These are phyloP conservation scores for Talaromyces sp. DNA, from an alignment of 2,329 filamentous ascomycete species.

Conservation along the genomic window DNA sequence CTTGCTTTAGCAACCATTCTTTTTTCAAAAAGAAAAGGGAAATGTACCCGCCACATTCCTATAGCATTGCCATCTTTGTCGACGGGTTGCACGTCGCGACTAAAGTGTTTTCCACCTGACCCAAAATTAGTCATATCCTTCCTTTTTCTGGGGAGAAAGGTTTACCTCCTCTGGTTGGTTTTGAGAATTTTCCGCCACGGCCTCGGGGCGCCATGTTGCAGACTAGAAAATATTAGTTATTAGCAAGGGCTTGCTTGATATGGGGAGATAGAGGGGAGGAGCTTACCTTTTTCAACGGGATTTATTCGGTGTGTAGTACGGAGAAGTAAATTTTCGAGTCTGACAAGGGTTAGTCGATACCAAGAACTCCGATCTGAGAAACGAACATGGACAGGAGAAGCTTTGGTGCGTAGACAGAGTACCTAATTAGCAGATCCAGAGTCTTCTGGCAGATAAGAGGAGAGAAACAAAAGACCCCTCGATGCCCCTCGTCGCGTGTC, in stretches of 20 bases:
- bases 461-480: background rate
- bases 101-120: slow-evolving; percentile 96
- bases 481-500: background rate
- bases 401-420: background rate
- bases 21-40: background rate
- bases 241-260: background rate
- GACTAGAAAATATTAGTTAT: background rate
- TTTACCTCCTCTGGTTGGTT: slow-evolving; percentile 13
- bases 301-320: too few species aligned
- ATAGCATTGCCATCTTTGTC: slow-evolving; percentile 85
- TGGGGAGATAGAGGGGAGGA: background rate
- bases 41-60: slow-evolving; percentile 73
- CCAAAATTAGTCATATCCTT: background rate
- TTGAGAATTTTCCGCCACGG: slow-evolving; percentile 15
- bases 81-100: slow-evolving; percentile 78
- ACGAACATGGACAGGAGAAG: background rate
- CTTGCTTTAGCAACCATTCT: background rate
- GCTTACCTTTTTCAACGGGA: too few species aligned
- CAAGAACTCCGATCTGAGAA: background rate
- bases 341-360: background rate
- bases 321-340: too few species aligned
- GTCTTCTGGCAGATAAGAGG: too few species aligned
- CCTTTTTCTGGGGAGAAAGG: background rate
- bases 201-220: slow-evolving; percentile 13
- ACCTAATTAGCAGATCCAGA: too few species aligned